These are phyloP conservation scores for Lactarius pseudohatsudake DNA, from an alignment of 768 basidiomycete species.

Conservation along the genomic window DNA sequence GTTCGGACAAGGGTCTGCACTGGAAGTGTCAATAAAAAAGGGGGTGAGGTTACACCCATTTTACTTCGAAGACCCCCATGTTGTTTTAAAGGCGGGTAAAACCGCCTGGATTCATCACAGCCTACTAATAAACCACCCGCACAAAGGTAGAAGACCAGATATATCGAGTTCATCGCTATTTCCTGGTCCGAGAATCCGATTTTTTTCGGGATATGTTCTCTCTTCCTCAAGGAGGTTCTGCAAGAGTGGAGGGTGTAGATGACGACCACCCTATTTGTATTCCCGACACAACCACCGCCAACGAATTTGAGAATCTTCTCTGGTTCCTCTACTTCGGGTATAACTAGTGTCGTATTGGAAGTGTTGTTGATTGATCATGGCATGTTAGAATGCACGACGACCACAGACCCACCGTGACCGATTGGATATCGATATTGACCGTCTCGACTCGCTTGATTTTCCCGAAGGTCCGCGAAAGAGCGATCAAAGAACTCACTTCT, in stretches of 20 bases:
- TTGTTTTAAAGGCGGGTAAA: slow-evolving; percentile 5
- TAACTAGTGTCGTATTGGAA: neutral
- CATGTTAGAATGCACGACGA: slow-evolving; percentile 22
- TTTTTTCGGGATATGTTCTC: slow-evolving; percentile 26
- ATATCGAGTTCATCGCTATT: slow-evolving; percentile 30
- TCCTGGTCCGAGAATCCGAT: slow-evolving; percentile 27
- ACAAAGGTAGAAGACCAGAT: slow-evolving; percentile 26
- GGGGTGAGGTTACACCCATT: slow-evolving; percentile 1
- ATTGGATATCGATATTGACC: slow-evolving; percentile 30
- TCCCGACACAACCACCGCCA: slow-evolving; percentile 12
- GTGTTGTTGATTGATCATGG: neutral
- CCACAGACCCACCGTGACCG: neutral
- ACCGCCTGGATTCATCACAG: neutral
- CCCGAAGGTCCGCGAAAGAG: slow-evolving; percentile 19
- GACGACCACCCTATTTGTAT: slow-evolving; percentile 29
- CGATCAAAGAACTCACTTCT: slow-evolving; percentile 22
- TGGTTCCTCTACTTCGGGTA: slow-evolving; percentile 30
- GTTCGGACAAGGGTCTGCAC: neutral
- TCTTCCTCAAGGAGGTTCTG: slow-evolving; percentile 26
- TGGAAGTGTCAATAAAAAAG: neutral
- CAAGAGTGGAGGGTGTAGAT: slow-evolving; percentile 27
- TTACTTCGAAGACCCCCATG: slow-evolving; percentile 14
- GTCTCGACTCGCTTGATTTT: slow-evolving; percentile 26
- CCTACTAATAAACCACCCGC: neutral
- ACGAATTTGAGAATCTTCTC: slow-evolving; percentile 27